These are phyloP conservation scores for Tuber borchii DNA, from an alignment of 495 filamentous ascomycete genomes.

Conservation along the genomic window DNA sequence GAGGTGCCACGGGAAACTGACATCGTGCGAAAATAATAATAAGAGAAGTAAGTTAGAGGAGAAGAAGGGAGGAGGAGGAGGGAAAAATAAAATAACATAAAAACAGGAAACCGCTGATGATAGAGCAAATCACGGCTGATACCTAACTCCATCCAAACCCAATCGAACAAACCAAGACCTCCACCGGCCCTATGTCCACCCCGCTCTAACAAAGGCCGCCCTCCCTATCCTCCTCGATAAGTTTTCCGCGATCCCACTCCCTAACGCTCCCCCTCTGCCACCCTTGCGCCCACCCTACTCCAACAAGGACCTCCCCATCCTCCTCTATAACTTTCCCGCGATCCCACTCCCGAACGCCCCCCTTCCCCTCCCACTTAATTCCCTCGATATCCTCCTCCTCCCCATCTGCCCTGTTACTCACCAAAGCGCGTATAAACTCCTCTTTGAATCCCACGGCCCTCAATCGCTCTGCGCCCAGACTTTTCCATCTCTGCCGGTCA, in stretches of 20 bases:
- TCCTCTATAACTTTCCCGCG: slow-evolving; percentile 68
- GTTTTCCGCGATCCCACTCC: slow-evolving; percentile 88
- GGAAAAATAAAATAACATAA: slow-evolving; percentile 16
- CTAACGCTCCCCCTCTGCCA: slow-evolving; percentile 60
- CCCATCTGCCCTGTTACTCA: slow-evolving; percentile 53
- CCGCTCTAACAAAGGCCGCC: not conserved
- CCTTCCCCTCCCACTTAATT: slow-evolving; percentile 71
- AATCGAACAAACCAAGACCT: not conserved
- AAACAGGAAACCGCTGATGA: slow-evolving; percentile 17
- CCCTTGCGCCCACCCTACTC: slow-evolving; percentile 45
- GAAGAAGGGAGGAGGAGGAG: not conserved
- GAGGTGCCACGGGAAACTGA: not conserved
- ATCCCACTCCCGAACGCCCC: slow-evolving; percentile 87
- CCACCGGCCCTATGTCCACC: no score
- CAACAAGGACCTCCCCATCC: slow-evolving; percentile 54
- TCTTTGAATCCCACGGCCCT: slow-evolving; percentile 67
- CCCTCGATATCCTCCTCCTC: slow-evolving; percentile 59
- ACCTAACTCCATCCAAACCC: not conserved
- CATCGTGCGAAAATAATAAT: not conserved
- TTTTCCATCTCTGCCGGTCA: slow-evolving; percentile 76
- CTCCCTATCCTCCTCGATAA: slow-evolving; percentile 54
- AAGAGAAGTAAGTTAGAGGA: slow-evolving; percentile 7
- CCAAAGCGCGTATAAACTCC: slow-evolving; percentile 69
- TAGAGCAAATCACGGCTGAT: slow-evolving; percentile 22
- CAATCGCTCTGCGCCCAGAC: slow-evolving; percentile 68